Percentiles rank a stretch among this genome's conserved stretches.
These are phyloP conservation scores for Acacia melanoxylon DNA, from an alignment of 306 rosid genomes.

Conservation along the genomic window DNA sequence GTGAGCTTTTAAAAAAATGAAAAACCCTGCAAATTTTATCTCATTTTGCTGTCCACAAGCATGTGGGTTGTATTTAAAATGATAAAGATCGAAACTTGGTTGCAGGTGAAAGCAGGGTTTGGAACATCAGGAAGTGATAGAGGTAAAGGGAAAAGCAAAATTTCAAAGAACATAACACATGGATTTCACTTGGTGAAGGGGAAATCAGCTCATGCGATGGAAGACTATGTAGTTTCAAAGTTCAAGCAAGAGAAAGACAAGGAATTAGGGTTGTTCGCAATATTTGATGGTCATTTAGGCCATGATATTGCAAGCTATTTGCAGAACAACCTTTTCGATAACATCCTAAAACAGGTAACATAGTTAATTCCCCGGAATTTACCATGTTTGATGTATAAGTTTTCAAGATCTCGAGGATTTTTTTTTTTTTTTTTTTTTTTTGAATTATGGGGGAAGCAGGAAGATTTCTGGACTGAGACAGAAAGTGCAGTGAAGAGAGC, in stretches of 20 bases:
- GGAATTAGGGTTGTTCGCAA: constrained; percentile 68
- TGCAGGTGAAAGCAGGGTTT: constrained; percentile 42
- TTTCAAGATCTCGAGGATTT: no score
- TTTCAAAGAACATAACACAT: constrained; percentile 45
- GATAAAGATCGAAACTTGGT: not conserved
- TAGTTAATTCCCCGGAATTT: not conserved
- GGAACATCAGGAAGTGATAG: constrained; percentile 48
- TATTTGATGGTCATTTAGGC: constrained; percentile 77
- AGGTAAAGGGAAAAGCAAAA: constrained; percentile 65
- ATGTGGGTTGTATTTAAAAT: not conserved
- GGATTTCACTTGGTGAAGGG: constrained; percentile 72
- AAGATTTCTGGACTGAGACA: constrained; percentile 57
- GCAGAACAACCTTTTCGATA: constrained; percentile 58
- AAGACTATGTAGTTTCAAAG: constrained; percentile 62
- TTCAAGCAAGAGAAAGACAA: constrained; percentile 50
- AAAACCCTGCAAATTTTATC: not conserved
- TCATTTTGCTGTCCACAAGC: not conserved
- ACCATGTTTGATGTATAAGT: not conserved
- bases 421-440: not conserved
- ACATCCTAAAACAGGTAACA: constrained; percentile 61
- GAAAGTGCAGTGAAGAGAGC: constrained; percentile 54
- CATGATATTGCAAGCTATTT: constrained; percentile 68
- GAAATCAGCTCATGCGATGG: constrained; percentile 68
- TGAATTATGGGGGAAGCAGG: constrained; percentile 38
- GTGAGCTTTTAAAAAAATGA: constrained; percentile 9